These are phyloP conservation scores for Salix suchowensis DNA, from an alignment of 345 rosid species.

Conservation along the genomic window DNA sequence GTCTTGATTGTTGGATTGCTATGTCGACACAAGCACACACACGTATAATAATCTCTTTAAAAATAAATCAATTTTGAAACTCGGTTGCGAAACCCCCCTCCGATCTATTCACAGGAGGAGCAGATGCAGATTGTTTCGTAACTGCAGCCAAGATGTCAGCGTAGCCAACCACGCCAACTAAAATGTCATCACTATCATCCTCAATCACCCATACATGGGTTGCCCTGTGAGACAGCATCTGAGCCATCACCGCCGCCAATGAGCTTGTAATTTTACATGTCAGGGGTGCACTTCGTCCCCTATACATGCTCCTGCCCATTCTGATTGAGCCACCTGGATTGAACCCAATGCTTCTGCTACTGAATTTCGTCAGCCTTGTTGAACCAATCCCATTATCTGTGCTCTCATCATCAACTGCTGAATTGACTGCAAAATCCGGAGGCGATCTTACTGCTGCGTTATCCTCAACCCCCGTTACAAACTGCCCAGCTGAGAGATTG, in stretches of 20 bases:
- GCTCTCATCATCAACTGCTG: slow-evolving; percentile 35
- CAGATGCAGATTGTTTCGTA: slow-evolving; percentile 56
- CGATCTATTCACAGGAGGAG: slow-evolving; percentile 35
- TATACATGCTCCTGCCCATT: slow-evolving; percentile 73
- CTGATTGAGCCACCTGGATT: slow-evolving; percentile 54
- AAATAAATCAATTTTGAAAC: too few species aligned
- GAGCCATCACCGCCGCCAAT: slow-evolving; percentile 96
- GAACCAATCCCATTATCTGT: slow-evolving; percentile 21
- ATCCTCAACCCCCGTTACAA: slow-evolving; percentile 96
- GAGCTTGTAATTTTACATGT: slow-evolving; percentile 85
- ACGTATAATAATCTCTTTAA: too few species aligned
- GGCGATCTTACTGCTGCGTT: slow-evolving; percentile 55
- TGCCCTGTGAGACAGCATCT: slow-evolving; percentile 92
- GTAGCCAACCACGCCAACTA: slow-evolving; percentile 83
- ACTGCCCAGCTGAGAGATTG: slow-evolving; percentile 85
- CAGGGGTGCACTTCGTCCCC: slow-evolving; percentile 90
- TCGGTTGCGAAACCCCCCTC: slow-evolving; percentile 21
- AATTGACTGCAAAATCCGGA: slow-evolving; percentile 46
- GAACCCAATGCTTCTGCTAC: slow-evolving; percentile 93
- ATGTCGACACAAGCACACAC: too few species aligned
- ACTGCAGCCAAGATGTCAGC: slow-evolving; percentile 81
- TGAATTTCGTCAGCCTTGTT: slow-evolving; percentile 60
- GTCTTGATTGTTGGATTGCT: too few species aligned
- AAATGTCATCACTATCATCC: slow-evolving; percentile 64
- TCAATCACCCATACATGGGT: slow-evolving; percentile 96